These are phyloP conservation scores for Fusarium udum DNA, from an alignment of 2,329 filamentous ascomycete species.

Conservation along the genomic window DNA sequence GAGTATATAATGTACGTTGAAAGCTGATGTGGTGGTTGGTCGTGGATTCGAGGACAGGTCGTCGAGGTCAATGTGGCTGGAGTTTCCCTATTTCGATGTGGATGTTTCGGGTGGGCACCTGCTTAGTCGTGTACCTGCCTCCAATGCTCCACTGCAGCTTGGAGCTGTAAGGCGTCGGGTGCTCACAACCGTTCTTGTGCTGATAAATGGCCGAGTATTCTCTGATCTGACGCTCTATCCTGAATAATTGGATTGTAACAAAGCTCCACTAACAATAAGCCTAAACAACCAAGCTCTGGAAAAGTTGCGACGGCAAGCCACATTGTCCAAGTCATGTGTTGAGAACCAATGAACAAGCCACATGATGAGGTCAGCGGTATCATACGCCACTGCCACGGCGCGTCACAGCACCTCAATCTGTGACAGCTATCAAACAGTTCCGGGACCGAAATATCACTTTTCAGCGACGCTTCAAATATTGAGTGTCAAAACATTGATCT, in stretches of 20 bases:
- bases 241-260: not conserved
- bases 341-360: conserved; percentile 12
- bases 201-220: not conserved
- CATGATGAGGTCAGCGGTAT: conserved; percentile 33
- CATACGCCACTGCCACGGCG: conserved; percentile 2
- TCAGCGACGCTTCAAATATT: conserved; percentile 49
- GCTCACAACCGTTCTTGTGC: not conserved
- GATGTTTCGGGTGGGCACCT: conserved; percentile 35
- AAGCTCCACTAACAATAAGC: not conserved
- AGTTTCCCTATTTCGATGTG: conserved; percentile 40
- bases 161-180: not conserved
- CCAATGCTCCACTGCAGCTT: conserved; percentile 33
- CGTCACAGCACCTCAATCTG: conserved; percentile 7
- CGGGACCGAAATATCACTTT: not conserved
- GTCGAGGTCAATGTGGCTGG: conserved; percentile 40
- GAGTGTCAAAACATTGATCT: not conserved
- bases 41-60: conserved; percentile 34
- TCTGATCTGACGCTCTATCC: not conserved
- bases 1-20: not conserved
- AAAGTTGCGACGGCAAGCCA: conserved; percentile 10
- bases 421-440: conserved; percentile 1
- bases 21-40: conserved; percentile 15
- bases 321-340: conserved; percentile 21
- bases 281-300: not conserved
- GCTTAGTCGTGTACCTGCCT: conserved; percentile 34